Evolutionary conservation across 768 basidiomycete species (phyloP).

Genomic region (Rhodotorula paludigena): DNA sequence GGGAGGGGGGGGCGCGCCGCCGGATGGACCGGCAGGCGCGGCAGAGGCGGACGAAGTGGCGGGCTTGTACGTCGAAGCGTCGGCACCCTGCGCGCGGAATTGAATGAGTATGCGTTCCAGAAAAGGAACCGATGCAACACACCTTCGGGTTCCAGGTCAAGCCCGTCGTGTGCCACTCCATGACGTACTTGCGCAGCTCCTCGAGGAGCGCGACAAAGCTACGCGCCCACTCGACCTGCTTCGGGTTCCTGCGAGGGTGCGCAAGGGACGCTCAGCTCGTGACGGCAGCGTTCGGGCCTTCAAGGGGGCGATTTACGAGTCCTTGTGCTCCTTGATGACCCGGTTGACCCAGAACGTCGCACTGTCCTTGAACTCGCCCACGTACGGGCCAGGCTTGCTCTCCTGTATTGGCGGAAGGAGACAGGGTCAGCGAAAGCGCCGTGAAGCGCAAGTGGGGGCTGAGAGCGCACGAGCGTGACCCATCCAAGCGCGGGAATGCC

Average conservation of each 20-base stretch:
- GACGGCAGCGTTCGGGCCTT: not conserved
- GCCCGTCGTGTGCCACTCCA: constrained; percentile 79
- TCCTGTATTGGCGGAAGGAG: constrained; percentile 48
- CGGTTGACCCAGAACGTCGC: constrained; percentile 82
- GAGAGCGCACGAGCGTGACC: constrained; percentile 67
- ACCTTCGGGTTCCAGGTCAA: constrained; percentile 84
- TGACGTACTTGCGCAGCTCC: constrained; percentile 71
- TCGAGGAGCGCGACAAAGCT: constrained; percentile 67
- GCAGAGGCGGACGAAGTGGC: constrained; percentile 1
- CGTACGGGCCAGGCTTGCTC: constrained; percentile 71
- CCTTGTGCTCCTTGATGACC: constrained; percentile 86
- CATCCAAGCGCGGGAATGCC: constrained; percentile 77
- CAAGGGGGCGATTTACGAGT: constrained; percentile 60
- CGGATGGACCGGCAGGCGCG: constrained; percentile 19
- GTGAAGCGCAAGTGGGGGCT: not conserved
- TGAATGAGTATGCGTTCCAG: not conserved
- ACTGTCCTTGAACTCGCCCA: constrained; percentile 79
- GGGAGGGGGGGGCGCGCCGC: constrained; percentile 29
- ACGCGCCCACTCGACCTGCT: constrained; percentile 83
- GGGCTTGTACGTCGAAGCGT: constrained; percentile 42
- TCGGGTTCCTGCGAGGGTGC: constrained; percentile 61
- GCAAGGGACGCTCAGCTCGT: not conserved
- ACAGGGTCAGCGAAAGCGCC: not conserved
- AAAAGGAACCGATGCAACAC: constrained; percentile 16
- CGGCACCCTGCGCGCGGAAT: constrained; percentile 39